Base-by-base conservation (phyloP, 1,284 basidiomycete genomes). In the Pseudozyma sp. region DNA sequence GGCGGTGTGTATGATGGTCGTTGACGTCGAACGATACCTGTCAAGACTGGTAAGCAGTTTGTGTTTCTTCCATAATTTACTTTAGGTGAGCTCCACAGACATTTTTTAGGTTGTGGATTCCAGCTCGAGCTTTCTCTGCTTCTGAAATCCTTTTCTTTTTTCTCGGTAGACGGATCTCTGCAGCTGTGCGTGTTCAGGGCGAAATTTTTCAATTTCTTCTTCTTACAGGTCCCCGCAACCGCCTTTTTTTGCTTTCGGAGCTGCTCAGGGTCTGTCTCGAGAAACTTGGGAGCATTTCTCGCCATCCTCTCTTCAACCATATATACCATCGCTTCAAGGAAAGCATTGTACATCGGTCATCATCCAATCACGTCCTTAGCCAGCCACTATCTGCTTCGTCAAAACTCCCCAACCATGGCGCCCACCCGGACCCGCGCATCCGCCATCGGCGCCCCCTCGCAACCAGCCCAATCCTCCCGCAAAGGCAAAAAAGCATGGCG, bases 401-500 rank as follows among this genome's bases (percentile, higher is more conserved):
- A 17, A 37, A 37, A 2, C 47, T 47, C 11, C 31, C 16, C 31
- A 33, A 54, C 14, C 31, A 72, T 72, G 69, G 48, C 69, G 13
- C 59, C 64, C n/a, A 63, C 64, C 11, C 55, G 64, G 19, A 60
- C 60, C 44, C 67, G 63, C n/a, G 42, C 57, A 37, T 61, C 58
- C 14, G 45, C 46, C 42, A 19, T 56, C n/a, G 72, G 72, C 31
- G 52, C 60, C 44, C 78, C 78, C 11, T 66, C 78, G 10, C 76
- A 78, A 46, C 72, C 87, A 49, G 87, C 86, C 11, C 93, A 95
- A 83, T 85, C 89, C 0, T 93, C 91, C 74, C 87, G 94, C 60
- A 97, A 94, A 85, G 92, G 93, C 51, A 97, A 96, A 86, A 90
- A 89, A 65, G 90, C 94, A 56, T 97, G 94, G 94, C 87, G 94